Conservation (phyloP, 2,329 filamentous ascomycete species). For the Xylaria sp. region DNA sequence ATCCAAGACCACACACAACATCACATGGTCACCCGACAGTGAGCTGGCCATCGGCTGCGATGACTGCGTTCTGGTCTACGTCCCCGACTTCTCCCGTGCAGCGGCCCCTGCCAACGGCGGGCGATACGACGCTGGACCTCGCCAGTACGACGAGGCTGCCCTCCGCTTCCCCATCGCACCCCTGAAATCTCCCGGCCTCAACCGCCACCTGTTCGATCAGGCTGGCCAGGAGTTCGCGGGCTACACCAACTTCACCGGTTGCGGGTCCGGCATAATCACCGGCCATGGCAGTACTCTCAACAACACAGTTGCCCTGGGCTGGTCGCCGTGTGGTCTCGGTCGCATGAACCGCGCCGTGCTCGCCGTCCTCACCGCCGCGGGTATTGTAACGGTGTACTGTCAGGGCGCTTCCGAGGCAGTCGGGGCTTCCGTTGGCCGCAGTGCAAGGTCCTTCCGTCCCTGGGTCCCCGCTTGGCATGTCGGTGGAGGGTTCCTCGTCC, state of each 20-base stretch:
- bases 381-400: slow-evolving; percentile 62
- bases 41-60: slow-evolving; percentile 67
- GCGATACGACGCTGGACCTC: slow-evolving; percentile 38
- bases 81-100: slow-evolving; percentile 56
- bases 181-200: slow-evolving; percentile 43
- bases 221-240: slow-evolving; percentile 41
- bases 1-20: slow-evolving; percentile 56
- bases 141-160: slow-evolving; percentile 47
- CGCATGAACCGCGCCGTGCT: slow-evolving; percentile 63
- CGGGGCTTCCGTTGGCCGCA: slow-evolving; percentile 42
- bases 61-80: slow-evolving; percentile 62
- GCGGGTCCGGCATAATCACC: slow-evolving; percentile 58
- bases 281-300: slow-evolving; percentile 62
- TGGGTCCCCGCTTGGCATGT: slow-evolving; percentile 68
- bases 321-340: slow-evolving; percentile 69
- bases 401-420: slow-evolving; percentile 52
- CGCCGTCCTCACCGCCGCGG: slow-evolving; percentile 60
- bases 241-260: slow-evolving; percentile 53
- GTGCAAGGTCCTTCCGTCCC: slow-evolving; percentile 54
- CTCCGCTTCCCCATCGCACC: slow-evolving; percentile 48
- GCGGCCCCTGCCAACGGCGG: slow-evolving; percentile 9
- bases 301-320: slow-evolving; percentile 63
- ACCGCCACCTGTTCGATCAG: slow-evolving; percentile 46
- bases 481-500: slow-evolving; percentile 62
- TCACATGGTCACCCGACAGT: slow-evolving; percentile 66